phyloP scores from a whole-genome alignment of 78 protist genomes.

The slime mould (Dictyostelium discoideum) region dicty_2.7 NC_007090.3:4910001-4910500 shows the following conservation, averaged over 20 bases:
- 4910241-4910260: constrained; percentile 56
- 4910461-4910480: constrained; percentile 8
- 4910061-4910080: neutral
- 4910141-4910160: constrained; percentile 70
- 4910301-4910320: constrained; percentile 27
- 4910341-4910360: constrained; percentile 50
- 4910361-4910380: constrained; percentile 36
- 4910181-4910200: constrained; percentile 67
- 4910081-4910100: neutral
- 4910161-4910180: constrained; percentile 73
- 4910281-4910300: constrained; percentile 34
- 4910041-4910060: neutral
- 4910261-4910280: constrained; percentile 49
- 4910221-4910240: constrained; percentile 77
- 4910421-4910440: constrained; percentile 71
- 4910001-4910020: neutral
- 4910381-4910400: constrained; percentile 69
- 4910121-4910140: constrained; percentile 14
- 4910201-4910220: constrained; percentile 59
- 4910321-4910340: constrained; percentile 50
- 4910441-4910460: constrained; percentile 55
- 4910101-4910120: neutral
- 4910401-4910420: constrained; percentile 59
- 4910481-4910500: constrained; percentile 65
- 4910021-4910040: neutral